phyloP scores from a whole-genome alignment of 768 basidiomycete species.

The Paxillus involutus region DNA sequence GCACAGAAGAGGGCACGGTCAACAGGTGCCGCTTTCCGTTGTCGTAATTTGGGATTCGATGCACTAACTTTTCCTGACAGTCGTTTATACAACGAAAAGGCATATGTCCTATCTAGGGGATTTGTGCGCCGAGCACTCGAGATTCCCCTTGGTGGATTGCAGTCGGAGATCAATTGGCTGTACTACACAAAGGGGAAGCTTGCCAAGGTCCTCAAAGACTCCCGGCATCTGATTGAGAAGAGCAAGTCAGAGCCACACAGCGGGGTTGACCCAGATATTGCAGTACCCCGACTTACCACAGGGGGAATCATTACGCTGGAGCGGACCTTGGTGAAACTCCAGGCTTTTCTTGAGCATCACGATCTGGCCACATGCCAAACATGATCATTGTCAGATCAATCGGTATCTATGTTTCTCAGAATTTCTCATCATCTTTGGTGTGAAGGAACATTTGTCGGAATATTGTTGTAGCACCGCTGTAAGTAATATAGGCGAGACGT shows the following conservation, averaged over 20 bases:
- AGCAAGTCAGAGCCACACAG: constrained; percentile 44
- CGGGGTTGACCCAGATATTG: constrained; percentile 39
- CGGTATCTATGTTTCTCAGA: constrained; percentile 4
- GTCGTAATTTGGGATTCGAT: background rate
- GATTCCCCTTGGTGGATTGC: constrained; percentile 69
- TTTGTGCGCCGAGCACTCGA: constrained; percentile 91
- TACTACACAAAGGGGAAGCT: constrained; percentile 68
- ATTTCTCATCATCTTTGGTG: constrained; percentile 13
- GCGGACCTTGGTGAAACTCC: constrained; percentile 70
- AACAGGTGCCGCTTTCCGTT: constrained; percentile 58
- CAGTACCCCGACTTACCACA: constrained; percentile 74
- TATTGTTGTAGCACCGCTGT: constrained; percentile 22
- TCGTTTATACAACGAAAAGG: constrained; percentile 91
- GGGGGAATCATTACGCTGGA: constrained; percentile 79
- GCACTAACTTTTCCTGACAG: constrained; percentile 38
- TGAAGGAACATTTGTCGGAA: constrained; percentile 24
- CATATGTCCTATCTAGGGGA: constrained; percentile 85
- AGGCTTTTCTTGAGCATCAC: constrained; percentile 37
- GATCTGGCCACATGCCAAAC: constrained; percentile 8
- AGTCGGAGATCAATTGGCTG: constrained; percentile 69
- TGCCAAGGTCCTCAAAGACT: constrained; percentile 64
- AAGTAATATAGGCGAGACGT: constrained; percentile 2
- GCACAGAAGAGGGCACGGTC: constrained; percentile 85
- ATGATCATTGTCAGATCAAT: constrained; percentile 5
- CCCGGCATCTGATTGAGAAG: constrained; percentile 64